Conservation (phyloP, 2,329 filamentous ascomycete genomes). For the Ophiostoma sp. region DNA sequence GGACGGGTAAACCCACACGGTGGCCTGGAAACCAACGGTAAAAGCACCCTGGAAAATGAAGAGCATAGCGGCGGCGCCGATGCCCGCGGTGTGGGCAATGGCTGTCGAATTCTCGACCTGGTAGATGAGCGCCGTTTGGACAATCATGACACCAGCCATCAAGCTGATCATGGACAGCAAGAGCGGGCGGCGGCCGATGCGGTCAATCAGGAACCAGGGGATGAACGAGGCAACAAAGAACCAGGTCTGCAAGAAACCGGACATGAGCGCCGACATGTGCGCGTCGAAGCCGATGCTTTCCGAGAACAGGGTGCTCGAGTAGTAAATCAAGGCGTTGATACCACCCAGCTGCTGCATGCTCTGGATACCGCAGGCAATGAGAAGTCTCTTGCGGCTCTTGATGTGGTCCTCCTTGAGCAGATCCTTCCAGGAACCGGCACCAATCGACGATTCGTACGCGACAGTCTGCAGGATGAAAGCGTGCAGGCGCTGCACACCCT, state of each 20-base stretch:
- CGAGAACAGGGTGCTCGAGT: constrained; percentile 52
- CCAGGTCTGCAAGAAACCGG: constrained; percentile 53
- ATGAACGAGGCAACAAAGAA: constrained; percentile 33
- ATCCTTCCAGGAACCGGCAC: constrained; percentile 51
- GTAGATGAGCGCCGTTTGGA: constrained; percentile 39
- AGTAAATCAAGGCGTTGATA: constrained; percentile 33
- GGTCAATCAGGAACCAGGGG: constrained; percentile 51
- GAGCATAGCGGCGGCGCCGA: constrained; percentile 63
- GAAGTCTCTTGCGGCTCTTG: constrained; percentile 22
- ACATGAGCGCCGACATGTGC: constrained; percentile 36
- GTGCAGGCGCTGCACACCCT: constrained; percentile 36
- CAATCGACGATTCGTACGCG: constrained; percentile 39
- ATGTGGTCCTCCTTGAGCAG: constrained; percentile 49
- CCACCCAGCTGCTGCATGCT: constrained; percentile 48
- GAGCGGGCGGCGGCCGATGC: constrained; percentile 62
- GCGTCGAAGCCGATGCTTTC: constrained; percentile 30
- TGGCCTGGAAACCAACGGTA: constrained; percentile 37
- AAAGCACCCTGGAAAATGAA: constrained; percentile 40
- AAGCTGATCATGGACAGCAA: constrained; percentile 52
- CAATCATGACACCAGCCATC: constrained; percentile 49
- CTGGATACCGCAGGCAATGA: constrained; percentile 42
- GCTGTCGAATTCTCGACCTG: constrained; percentile 21
- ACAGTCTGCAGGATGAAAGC: constrained; percentile 32
- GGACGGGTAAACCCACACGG: constrained; percentile 27
- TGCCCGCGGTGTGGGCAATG: constrained; percentile 46